A percentile compares a stretch with the other conserved stretches of the same genome.
These are phyloP conservation scores for Tulasnella sp. DNA, from an alignment of 768 basidiomycete species.

Conservation along the genomic window DNA sequence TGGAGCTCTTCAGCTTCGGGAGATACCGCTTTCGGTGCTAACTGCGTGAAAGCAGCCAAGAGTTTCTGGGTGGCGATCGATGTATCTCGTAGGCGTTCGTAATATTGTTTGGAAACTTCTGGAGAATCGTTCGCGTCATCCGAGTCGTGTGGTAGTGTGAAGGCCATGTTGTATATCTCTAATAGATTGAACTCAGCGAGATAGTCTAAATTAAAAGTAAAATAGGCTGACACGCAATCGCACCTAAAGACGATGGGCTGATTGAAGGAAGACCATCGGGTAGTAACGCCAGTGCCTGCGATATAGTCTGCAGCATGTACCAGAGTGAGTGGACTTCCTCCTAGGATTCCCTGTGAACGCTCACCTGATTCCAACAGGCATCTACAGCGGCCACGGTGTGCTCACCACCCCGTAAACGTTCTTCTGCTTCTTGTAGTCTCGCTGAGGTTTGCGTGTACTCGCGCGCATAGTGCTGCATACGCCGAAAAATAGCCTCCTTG, in stretches of 20 bases:
- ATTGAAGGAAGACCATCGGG: conserved; percentile 40
- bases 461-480: conserved; percentile 74
- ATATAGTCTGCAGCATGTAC: conserved; percentile 28
- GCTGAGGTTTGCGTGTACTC: conserved; percentile 55
- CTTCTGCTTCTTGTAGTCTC: conserved; percentile 55
- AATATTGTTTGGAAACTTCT: background rate
- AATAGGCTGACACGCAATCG: background rate
- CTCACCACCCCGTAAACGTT: conserved; percentile 54
- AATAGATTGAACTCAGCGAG: background rate
- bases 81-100: conserved; percentile 42
- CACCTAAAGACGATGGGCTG: conserved; percentile 19
- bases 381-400: conserved; percentile 63
- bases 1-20: conserved; percentile 33
- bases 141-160: background rate
- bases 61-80: conserved; percentile 49
- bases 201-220: background rate
- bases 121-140: background rate
- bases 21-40: conserved; percentile 31
- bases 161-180: conserved; percentile 14
- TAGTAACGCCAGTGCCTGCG: conserved; percentile 52
- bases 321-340: background rate
- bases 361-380: conserved; percentile 72
- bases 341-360: conserved; percentile 17
- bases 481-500: conserved; percentile 75
- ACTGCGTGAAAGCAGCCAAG: conserved; percentile 45